phyloP scores from a whole-genome alignment of 352 stramenopile genomes.

The Pythium guiyangense region DNA sequence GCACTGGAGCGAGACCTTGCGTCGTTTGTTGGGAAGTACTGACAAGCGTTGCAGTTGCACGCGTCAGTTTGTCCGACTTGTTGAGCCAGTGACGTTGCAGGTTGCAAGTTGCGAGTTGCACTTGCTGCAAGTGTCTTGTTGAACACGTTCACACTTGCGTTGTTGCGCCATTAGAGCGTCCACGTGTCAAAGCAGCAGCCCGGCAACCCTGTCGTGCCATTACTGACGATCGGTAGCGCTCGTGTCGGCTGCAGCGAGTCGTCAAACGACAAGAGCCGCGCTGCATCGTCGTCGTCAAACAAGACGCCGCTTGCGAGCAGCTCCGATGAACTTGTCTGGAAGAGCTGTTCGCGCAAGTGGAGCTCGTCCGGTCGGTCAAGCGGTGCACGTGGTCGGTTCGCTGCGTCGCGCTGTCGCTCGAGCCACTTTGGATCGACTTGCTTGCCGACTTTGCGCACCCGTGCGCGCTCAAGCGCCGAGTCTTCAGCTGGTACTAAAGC shows the following conservation, averaged over 20 bases:
- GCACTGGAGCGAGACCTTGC: constrained; percentile 27
- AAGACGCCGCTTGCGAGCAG: constrained; percentile 34
- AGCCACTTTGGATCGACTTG: constrained; percentile 65
- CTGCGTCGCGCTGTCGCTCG: constrained; percentile 38
- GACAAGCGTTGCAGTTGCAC: not conserved
- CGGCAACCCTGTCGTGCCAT: constrained; percentile 37
- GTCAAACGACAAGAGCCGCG: constrained; percentile 19
- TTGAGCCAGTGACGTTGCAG: too few relatives aligned
- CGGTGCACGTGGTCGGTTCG: constrained; percentile 39
- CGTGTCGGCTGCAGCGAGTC: constrained; percentile 5
- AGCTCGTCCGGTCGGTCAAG: constrained; percentile 46
- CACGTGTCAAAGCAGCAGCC: constrained; percentile 55
- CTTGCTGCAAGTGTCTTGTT: too few relatives aligned
- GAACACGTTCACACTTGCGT: too few relatives aligned
- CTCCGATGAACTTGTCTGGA: constrained; percentile 26
- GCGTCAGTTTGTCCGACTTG: too few relatives aligned
- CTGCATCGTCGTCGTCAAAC: constrained; percentile 32
- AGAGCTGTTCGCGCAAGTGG: constrained; percentile 41
- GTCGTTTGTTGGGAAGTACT: constrained; percentile 22
- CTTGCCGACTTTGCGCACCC: constrained; percentile 56
- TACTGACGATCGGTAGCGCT: constrained; percentile 23
- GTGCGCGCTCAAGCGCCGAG: constrained; percentile 37
- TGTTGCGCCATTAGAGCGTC: constrained; percentile 5
- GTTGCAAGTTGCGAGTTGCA: too few relatives aligned
- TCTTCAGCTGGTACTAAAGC: constrained; percentile 8